Evolutionary conservation across 345 rosid species (phyloP), one percentile per base, ranked within the genome.

Genomic region (Hevea brasiliensis): DNA sequence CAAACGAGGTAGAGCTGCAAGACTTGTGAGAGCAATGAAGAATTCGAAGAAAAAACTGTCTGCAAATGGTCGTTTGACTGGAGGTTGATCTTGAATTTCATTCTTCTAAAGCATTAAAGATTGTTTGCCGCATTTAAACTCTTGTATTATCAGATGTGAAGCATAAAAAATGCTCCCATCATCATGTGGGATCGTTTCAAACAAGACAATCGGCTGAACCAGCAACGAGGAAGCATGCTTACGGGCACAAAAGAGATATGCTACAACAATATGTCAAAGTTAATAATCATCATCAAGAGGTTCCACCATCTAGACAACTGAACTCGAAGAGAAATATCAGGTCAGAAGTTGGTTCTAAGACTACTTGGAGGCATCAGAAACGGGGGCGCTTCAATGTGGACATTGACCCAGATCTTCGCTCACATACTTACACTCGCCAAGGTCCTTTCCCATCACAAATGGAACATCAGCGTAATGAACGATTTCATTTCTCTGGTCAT

Each of bases 1-100:
- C 73, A 74, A 65, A 66, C 84, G 90, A 72, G 95, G 92, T 61
- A 54, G 84, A 3, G 88, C 80, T 42, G 89, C 92, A 72, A 85
- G 95, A 85, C 71, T 71, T 68, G 70, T 68, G 60, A 87, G 81
- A 80, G 79, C 62, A 72, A 70, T 56, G 77, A 78, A 76, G 72
- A 81, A 74, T 81, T 75, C 74, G 26, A 79, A 81, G 79, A 75
- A 71, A 72, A 71, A 50, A 2, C 51, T 67, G 70, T 69, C 85
- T 74, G 67, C 72, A 24, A 83, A 64, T 72, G 72, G 82, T 71
- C 81, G 82, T 77, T 66, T 50, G 57, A 51, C 17, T 63, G 42
- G 65, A 62, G 69, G 55, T 47, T 58, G 7, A 13, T 56, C 60
- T n/a, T 29, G 14, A 45, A 29, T 27, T 54, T 45, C 20, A 12